Percentiles rank a stretch among this genome's conserved stretches.
Evolutionary conservation across 2,329 filamentous ascomycete species (phyloP).

Genomic region (Epichloe aotearoae): DNA sequence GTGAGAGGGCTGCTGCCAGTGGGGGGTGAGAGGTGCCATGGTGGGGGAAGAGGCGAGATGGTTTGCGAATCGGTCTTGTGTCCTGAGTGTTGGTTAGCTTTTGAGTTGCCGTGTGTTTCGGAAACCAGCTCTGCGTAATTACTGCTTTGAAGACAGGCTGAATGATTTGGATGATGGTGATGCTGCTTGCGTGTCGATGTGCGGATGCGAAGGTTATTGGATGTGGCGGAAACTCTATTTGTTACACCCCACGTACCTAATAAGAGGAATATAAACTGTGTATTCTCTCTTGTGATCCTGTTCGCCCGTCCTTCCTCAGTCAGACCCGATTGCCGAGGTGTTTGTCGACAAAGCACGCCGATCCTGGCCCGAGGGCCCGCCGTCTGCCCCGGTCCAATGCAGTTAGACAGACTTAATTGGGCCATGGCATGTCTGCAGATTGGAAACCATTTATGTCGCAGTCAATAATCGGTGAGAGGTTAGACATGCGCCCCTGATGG

Average conservation of each 20-base stretch:
- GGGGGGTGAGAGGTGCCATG: constrained; percentile 44
- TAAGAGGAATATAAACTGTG: neutral
- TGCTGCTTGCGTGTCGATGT: neutral
- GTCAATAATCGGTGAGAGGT: neutral
- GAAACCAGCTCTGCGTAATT: too few relatives aligned
- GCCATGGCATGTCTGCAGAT: neutral
- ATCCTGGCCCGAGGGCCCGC: neutral
- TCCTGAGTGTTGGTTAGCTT: neutral
- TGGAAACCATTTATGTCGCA: neutral
- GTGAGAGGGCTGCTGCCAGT: constrained; percentile 49
- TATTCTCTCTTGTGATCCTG: neutral
- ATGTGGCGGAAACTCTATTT: neutral
- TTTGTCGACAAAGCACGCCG: constrained; percentile 1
- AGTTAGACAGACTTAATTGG: neutral
- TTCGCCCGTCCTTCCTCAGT: neutral
- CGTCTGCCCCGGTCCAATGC: neutral
- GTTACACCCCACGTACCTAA: neutral
- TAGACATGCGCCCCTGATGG: neutral
- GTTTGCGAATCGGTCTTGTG: neutral
- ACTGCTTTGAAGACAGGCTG: too few relatives aligned
- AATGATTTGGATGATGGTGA: neutral
- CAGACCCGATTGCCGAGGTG: neutral
- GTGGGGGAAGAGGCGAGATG: neutral
- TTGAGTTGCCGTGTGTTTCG: too few relatives aligned
- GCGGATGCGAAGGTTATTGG: neutral